These are phyloP conservation scores for Emmonsiellopsis sp. DNA, from an alignment of 2,329 filamentous ascomycete species.

Conservation along the genomic window DNA sequence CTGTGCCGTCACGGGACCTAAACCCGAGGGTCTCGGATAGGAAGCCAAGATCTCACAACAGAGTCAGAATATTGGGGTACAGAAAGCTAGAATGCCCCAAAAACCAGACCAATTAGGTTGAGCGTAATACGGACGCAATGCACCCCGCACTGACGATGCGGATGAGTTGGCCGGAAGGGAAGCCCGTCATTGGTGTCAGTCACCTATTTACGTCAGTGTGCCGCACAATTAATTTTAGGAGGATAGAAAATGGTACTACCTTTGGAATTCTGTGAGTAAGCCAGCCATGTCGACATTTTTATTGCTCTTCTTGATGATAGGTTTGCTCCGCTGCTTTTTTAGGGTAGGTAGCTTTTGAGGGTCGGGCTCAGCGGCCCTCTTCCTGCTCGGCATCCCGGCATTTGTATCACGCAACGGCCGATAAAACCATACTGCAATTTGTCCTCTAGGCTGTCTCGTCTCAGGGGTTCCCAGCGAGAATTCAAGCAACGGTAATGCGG, in stretches of 20 bases:
- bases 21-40: too few species aligned
- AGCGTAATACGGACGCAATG: background rate
- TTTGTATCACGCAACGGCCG: background rate
- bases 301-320: conserved; percentile 21
- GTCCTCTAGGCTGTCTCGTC: background rate
- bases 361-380: background rate
- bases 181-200: background rate
- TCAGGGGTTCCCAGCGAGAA: conserved; percentile 3
- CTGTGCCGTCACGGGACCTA: too few species aligned
- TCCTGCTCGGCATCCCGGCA: background rate
- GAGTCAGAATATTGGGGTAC: too few species aligned
- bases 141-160: background rate
- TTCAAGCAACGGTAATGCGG: background rate
- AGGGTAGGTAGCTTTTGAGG: conserved; percentile 6
- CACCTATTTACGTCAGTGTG: background rate
- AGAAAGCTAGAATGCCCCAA: too few species aligned
- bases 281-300: conserved; percentile 19
- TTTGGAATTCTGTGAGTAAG: conserved; percentile 24
- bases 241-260: background rate
- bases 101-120: too few species aligned
- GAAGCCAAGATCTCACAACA: too few species aligned
- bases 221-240: background rate
- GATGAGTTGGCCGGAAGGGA: too few species aligned
- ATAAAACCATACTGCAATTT: background rate
- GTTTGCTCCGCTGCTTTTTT: conserved; percentile 1